Conservation (phyloP, 75 land plant genomes). For the Cupressus sempervirens region DNA sequence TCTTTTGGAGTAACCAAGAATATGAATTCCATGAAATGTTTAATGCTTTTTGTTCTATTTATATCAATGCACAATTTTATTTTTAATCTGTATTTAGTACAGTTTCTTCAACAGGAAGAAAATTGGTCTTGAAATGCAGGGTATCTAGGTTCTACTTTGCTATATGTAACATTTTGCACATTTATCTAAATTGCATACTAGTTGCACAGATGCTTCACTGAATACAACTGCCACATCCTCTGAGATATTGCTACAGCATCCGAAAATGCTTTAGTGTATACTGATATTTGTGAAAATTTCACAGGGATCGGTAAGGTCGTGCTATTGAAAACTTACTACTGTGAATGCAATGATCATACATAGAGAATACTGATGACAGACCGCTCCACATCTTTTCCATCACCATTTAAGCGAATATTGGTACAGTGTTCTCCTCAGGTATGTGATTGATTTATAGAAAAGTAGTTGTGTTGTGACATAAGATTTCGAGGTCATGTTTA, state of each 20-base stretch:
- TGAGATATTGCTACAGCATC: not conserved
- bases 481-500: not conserved
- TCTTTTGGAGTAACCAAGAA: not conserved
- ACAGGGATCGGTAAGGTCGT: not conserved
- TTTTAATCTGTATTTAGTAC: not conserved
- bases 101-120: not conserved
- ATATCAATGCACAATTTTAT: not conserved
- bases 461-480: not conserved
- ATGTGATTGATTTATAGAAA: not conserved
- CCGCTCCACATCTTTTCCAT: not conserved
- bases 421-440: conserved; percentile 11
- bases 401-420: conserved; percentile 6
- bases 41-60: not conserved
- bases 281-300: not conserved
- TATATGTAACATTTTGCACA: not conserved
- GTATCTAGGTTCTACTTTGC: not conserved
- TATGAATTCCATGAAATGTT: not conserved
- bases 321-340: not conserved
- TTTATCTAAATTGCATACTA: not conserved
- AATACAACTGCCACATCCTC: not conserved
- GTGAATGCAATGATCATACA: not conserved
- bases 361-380: not conserved
- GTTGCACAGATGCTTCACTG: not conserved
- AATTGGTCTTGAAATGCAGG: not conserved
- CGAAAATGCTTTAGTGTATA: not conserved